Evolutionary conservation across 352 stramenopile genomes (phyloP).

Genomic region (Globisporangium rhizosaccharum): DNA sequence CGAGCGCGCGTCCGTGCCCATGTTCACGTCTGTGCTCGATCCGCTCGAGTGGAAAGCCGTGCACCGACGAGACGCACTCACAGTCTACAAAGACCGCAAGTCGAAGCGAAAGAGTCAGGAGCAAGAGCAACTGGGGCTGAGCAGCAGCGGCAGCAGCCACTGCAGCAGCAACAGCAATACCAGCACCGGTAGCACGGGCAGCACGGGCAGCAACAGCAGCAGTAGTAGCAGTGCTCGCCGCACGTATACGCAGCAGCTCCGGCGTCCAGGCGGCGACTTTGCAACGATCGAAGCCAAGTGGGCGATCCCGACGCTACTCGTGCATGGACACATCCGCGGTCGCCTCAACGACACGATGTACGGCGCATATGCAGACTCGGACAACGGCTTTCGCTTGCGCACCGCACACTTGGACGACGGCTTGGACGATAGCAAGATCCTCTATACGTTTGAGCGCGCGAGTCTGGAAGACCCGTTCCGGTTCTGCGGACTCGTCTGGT

Average conservation of each 20-base stretch:
- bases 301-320: constrained; percentile 14
- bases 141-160: no score
- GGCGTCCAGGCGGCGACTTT: constrained; percentile 1
- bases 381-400: constrained; percentile 10
- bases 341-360: constrained; percentile 15
- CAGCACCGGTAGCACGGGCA: constrained; percentile 1
- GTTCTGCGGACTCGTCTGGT: constrained; percentile 15
- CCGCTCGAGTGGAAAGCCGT: constrained; percentile 35
- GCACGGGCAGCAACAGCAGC: neutral
- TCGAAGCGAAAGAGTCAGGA: constrained; percentile 3
- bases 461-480: constrained; percentile 17
- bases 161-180: no score
- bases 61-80: constrained; percentile 27
- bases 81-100: constrained; percentile 30
- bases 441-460: constrained; percentile 12
- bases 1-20: constrained; percentile 9
- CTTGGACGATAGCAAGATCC: constrained; percentile 11
- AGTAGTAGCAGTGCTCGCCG: constrained; percentile 4
- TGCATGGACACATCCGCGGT: constrained; percentile 5
- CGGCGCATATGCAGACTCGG: constrained; percentile 13
- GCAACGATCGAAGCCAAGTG: constrained; percentile 5
- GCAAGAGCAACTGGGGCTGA: neutral
- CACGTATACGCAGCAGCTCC: constrained; percentile 5
- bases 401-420: constrained; percentile 11
- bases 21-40: constrained; percentile 16